phyloP scores from a whole-genome alignment of 495 filamentous ascomycete genomes.

The Aspergillus saccharolyticus region DNA sequence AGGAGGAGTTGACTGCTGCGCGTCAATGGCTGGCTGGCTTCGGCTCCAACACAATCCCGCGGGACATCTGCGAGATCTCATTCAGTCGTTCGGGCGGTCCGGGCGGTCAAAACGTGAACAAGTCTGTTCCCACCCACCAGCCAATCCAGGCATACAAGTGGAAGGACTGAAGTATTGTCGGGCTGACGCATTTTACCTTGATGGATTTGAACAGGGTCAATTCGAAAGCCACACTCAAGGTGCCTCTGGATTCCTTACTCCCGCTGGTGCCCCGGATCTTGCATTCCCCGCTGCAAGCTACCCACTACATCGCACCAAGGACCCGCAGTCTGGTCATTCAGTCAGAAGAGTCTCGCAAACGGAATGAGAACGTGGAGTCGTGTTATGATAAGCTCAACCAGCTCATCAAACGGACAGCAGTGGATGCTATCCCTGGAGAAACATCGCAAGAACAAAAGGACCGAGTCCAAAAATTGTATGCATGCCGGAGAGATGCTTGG shows the following conservation, averaged over 20 bases:
- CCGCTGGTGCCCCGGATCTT: slow-evolving; percentile 63
- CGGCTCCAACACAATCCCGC: slow-evolving; percentile 57
- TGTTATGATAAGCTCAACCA: slow-evolving; percentile 60
- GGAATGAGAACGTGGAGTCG: slow-evolving; percentile 57
- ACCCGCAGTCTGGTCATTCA: slow-evolving; percentile 64
- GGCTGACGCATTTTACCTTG: slow-evolving; percentile 10
- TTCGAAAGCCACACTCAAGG: slow-evolving; percentile 79
- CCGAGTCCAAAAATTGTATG: slow-evolving; percentile 62
- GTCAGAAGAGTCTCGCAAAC: slow-evolving; percentile 61
- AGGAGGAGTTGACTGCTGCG: slow-evolving; percentile 61
- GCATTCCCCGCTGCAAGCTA: slow-evolving; percentile 55
- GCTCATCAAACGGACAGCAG: slow-evolving; percentile 50
- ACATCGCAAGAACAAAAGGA: slow-evolving; percentile 55
- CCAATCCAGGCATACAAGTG: background rate
- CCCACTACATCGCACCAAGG: slow-evolving; percentile 63
- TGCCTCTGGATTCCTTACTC: slow-evolving; percentile 53
- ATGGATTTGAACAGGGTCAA: slow-evolving; percentile 60
- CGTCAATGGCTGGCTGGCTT: slow-evolving; percentile 72
- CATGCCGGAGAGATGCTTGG: background rate
- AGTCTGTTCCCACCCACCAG: slow-evolving; percentile 52
- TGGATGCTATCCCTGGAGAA: slow-evolving; percentile 56
- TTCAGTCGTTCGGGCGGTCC: slow-evolving; percentile 88
- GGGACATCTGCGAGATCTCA: slow-evolving; percentile 55
- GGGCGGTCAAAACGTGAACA: slow-evolving; percentile 95
- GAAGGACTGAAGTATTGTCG: slow-evolving; percentile 4